These are phyloP conservation scores for Stylosanthes scabra DNA, from an alignment of 331 rosid genomes.

Conservation along the genomic window DNA sequence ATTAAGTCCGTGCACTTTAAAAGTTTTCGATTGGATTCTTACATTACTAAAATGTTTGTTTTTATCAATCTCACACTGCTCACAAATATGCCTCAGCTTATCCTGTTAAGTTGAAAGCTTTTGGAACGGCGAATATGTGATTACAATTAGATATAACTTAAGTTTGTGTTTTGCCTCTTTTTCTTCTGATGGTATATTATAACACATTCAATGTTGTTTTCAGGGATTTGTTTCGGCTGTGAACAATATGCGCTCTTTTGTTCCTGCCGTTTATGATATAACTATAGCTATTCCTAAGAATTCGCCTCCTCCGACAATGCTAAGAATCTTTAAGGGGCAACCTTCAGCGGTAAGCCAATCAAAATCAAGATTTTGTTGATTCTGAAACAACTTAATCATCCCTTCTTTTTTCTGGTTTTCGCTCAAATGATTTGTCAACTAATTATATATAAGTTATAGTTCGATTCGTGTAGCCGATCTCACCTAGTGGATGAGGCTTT, in stretches of 20 bases:
- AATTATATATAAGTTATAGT: conserved; percentile 17
- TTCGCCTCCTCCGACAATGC: conserved; percentile 81
- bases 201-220: conserved; percentile 33
- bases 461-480: no score
- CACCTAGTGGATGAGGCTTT: no score
- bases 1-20: no score
- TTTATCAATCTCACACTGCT: no score
- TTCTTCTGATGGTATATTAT: no score
- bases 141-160: no score
- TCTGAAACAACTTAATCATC: not conserved
- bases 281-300: conserved; percentile 79
- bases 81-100: no score
- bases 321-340: conserved; percentile 80
- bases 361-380: conserved; percentile 25
- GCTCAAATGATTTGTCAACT: not conserved
- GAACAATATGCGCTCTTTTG: conserved; percentile 81
- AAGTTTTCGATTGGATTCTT: no score
- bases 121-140: no score
- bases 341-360: conserved; percentile 75
- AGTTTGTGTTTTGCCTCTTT: no score
- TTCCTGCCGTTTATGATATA: conserved; percentile 81
- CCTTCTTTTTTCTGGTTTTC: conserved; percentile 4
- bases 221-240: conserved; percentile 94
- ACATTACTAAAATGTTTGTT: no score
- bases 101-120: no score